A percentile compares a stretch with the other conserved stretches of the same genome.
These are phyloP conservation scores for Nitzschia inconspicua DNA, from an alignment of 108 stramenopile genomes.

Conservation along the genomic window DNA sequence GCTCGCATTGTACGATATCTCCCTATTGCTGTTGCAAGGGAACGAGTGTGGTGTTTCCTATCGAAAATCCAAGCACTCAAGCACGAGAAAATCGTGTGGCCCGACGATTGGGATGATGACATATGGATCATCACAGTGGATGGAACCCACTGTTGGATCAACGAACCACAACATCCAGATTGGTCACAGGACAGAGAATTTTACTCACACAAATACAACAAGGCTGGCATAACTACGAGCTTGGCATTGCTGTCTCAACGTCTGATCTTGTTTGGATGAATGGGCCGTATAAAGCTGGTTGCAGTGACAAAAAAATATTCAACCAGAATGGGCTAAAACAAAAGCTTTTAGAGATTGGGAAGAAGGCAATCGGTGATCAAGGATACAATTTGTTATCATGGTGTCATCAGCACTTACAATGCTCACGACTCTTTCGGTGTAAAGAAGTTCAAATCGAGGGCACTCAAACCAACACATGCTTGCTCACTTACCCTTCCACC, in stretches of 20 bases:
- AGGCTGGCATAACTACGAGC: slow-evolving; percentile 19
- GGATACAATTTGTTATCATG: no score
- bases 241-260: slow-evolving; percentile 8
- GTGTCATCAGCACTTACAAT: no score
- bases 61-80: slow-evolving; percentile 11
- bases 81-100: slow-evolving; percentile 15
- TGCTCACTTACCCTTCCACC: no score
- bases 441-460: no score
- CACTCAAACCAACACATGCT: no score
- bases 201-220: slow-evolving; percentile 20
- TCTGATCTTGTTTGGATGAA: slow-evolving; percentile 20
- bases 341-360: background rate
- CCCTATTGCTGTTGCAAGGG: no score
- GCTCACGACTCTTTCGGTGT: no score
- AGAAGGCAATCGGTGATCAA: no score
- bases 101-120: background rate
- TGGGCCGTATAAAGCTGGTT: slow-evolving; percentile 22
- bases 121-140: slow-evolving; percentile 18
- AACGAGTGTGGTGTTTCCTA: background rate
- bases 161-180: slow-evolving; percentile 1
- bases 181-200: slow-evolving; percentile 1
- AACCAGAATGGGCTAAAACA: slow-evolving; percentile 6
- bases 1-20: no score
- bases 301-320: slow-evolving; percentile 11
- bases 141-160: slow-evolving; percentile 11